A percentile compares a stretch with the other conserved stretches of the same genome.
phyloP scores from a whole-genome alignment of 1,139 yeast species.

The Starmera stellimalicola region DNA sequence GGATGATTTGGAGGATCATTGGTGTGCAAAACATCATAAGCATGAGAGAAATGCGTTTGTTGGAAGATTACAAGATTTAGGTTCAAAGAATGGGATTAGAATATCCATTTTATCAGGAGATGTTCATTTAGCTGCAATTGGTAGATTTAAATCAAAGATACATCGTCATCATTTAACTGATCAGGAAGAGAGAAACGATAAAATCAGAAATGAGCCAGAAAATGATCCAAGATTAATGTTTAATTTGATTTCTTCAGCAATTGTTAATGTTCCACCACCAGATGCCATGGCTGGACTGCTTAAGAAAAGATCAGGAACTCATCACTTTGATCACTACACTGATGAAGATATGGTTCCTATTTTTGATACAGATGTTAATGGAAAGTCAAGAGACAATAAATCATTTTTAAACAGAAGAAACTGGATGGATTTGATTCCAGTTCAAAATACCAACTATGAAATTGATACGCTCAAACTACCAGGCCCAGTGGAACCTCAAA shows the following conservation, averaged over 20 bases:
- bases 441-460: slow-evolving; percentile 26
- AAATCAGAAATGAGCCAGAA: slow-evolving; percentile 43
- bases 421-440: slow-evolving; percentile 49
- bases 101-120: slow-evolving; percentile 86
- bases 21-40: slow-evolving; percentile 88
- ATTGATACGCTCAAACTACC: slow-evolving; percentile 24
- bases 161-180: slow-evolving; percentile 33
- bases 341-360: slow-evolving; percentile 77
- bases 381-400: slow-evolving; percentile 39
- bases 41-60: slow-evolving; percentile 61
- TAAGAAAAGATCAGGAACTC: slow-evolving; percentile 58
- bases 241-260: slow-evolving; percentile 83
- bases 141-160: slow-evolving; percentile 58
- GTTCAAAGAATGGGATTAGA: slow-evolving; percentile 55
- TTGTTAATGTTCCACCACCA: slow-evolving; percentile 90
- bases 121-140: slow-evolving; percentile 82
- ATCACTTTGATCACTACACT: slow-evolving; percentile 51
- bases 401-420: slow-evolving; percentile 73
- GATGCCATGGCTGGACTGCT: slow-evolving; percentile 67
- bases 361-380: slow-evolving; percentile 56
- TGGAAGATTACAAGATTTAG: slow-evolving; percentile 48
- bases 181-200: slow-evolving; percentile 29
- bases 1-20: slow-evolving; percentile 91
- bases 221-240: slow-evolving; percentile 69
- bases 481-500: slow-evolving; percentile 14